Percentiles rank a stretch among this genome's conserved stretches.
These are phyloP conservation scores for Hypoxylon sp. DNA, from an alignment of 2,329 filamentous ascomycete genomes.

Conservation along the genomic window DNA sequence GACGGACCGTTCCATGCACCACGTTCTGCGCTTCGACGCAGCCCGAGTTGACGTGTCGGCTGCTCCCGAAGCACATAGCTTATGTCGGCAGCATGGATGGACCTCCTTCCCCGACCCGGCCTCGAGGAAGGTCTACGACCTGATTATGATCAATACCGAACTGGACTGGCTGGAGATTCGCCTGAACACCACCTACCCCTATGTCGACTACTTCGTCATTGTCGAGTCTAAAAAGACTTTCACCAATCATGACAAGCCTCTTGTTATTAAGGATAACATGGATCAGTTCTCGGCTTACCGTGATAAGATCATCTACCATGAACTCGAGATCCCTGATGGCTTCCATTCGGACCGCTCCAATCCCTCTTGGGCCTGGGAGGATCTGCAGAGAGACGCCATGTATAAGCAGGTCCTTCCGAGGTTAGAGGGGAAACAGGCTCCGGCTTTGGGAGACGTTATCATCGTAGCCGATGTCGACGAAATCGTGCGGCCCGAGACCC, in stretches of 20 bases:
- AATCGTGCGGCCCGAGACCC: constrained; percentile 60
- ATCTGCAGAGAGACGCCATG: constrained; percentile 62
- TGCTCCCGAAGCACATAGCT: constrained; percentile 29
- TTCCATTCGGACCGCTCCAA: constrained; percentile 49
- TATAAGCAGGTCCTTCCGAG: constrained; percentile 62
- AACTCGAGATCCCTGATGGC: constrained; percentile 55
- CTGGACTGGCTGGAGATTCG: constrained; percentile 72
- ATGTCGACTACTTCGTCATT: constrained; percentile 72
- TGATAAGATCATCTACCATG: constrained; percentile 68
- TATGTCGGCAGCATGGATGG: constrained; percentile 52
- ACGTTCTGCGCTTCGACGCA: constrained; percentile 38
- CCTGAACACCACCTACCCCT: constrained; percentile 62
- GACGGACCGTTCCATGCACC: constrained; percentile 42
- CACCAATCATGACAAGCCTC: constrained; percentile 62
- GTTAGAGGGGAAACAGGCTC: constrained; percentile 52
- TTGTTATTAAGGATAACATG: constrained; percentile 62
- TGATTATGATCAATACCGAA: constrained; percentile 69
- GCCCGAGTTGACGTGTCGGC: constrained; percentile 33
- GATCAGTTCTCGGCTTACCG: constrained; percentile 60
- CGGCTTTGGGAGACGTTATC: constrained; percentile 61
- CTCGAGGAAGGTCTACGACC: constrained; percentile 64
- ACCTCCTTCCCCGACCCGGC: constrained; percentile 43
- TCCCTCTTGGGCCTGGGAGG: constrained; percentile 57
- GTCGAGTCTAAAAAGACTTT: constrained; percentile 67
- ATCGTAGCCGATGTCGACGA: constrained; percentile 69